phyloP scores from a whole-genome alignment of 495 filamentous ascomycete species.

The Lophium mytilinum region DNA sequence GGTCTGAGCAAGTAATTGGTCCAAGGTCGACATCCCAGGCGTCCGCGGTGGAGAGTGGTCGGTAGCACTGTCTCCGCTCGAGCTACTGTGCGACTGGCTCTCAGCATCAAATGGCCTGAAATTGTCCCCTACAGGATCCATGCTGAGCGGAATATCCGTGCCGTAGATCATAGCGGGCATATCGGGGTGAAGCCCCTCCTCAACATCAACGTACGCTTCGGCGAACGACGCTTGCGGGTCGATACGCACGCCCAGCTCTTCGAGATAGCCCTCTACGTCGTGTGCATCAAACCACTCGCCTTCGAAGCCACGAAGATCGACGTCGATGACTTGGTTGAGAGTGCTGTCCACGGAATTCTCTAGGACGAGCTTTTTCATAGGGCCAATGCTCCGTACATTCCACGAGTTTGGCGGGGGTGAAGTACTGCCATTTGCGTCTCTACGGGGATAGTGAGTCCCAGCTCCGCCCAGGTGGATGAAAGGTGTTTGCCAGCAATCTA shows the following conservation, averaged over 20 bases:
- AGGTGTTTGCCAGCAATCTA: constrained; percentile 54
- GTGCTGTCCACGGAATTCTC: constrained; percentile 20
- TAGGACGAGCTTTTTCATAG: constrained; percentile 35
- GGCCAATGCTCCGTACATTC: constrained; percentile 29
- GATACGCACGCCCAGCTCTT: constrained; percentile 49
- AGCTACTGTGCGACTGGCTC: background rate
- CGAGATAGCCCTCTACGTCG: constrained; percentile 64
- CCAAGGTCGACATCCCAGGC: background rate
- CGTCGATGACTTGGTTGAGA: constrained; percentile 13
- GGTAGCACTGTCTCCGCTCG: background rate
- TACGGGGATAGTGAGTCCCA: constrained; percentile 52
- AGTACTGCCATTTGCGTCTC: constrained; percentile 27
- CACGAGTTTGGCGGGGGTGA: constrained; percentile 27
- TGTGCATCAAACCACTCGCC: constrained; percentile 68
- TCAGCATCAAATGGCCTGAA: background rate
- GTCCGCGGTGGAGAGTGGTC: background rate
- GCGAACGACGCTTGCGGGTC: constrained; percentile 45
- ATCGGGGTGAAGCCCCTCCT: background rate
- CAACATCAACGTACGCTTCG: constrained; percentile 37
- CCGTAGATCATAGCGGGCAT: background rate
- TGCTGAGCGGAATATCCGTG: constrained; percentile 7
- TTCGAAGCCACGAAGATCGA: constrained; percentile 33
- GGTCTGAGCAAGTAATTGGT: background rate
- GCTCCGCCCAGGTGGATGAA: constrained; percentile 61
- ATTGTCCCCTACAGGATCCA: too few species aligned